These are phyloP conservation scores for Microstroma glucosiphilum DNA, from an alignment of 1,284 basidiomycete species.

Conservation along the genomic window DNA sequence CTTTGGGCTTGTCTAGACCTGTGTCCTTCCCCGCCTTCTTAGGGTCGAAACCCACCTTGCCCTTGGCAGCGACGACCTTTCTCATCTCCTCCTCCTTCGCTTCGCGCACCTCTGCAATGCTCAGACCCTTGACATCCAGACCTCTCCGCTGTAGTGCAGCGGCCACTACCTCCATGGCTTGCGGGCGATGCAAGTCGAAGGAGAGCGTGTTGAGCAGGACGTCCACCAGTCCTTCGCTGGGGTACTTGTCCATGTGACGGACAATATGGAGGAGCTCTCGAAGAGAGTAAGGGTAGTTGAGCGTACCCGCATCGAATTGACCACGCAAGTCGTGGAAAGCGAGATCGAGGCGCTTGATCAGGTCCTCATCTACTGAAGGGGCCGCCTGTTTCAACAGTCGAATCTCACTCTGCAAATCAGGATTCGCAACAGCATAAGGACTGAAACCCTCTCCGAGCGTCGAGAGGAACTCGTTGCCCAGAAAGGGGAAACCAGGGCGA, in stretches of 20 bases:
- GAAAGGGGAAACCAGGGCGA: conserved; percentile 50
- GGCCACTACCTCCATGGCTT: conserved; percentile 47
- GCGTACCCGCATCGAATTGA: conserved; percentile 45
- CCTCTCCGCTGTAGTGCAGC: conserved; percentile 41
- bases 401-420: conserved; percentile 48
- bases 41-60: conserved; percentile 14
- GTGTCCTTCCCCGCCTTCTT: conserved; percentile 31
- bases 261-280: conserved; percentile 51
- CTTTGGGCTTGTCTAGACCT: conserved; percentile 43
- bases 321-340: conserved; percentile 51
- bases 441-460: conserved; percentile 51
- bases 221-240: conserved; percentile 44
- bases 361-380: conserved; percentile 32
- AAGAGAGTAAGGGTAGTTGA: conserved; percentile 51
- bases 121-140: conserved; percentile 35
- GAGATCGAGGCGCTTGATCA: conserved; percentile 44
- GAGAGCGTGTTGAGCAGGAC: conserved; percentile 51
- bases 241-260: conserved; percentile 49
- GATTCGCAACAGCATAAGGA: conserved; percentile 49
- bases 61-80: conserved; percentile 11
- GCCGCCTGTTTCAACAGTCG: conserved; percentile 47
- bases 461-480: conserved; percentile 49
- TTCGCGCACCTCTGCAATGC: conserved; percentile 34
- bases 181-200: conserved; percentile 51
- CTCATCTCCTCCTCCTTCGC: conserved; percentile 18